Evolutionary conservation across 78 protist species (phyloP).

Genomic region (Dictyostelium citrinum): DNA sequence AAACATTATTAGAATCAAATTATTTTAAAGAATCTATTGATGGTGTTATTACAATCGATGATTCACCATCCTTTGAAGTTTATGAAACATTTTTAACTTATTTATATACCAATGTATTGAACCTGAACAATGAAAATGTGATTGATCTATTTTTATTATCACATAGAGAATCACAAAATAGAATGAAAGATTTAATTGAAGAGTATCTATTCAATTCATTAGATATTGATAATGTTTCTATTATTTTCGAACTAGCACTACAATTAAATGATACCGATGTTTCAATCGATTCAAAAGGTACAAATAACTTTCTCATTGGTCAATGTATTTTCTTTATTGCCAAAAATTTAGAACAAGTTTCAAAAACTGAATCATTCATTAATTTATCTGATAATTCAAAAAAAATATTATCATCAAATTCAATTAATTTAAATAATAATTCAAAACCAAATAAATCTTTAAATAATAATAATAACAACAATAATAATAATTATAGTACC

Average conservation of each 20-base stretch:
- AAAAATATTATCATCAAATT: background rate
- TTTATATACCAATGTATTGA: constrained; percentile 27
- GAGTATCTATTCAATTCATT: constrained; percentile 17
- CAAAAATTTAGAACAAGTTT: constrained; percentile 25
- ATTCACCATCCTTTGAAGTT: background rate
- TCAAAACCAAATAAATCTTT: background rate
- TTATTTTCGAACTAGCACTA: background rate
- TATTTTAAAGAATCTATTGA: constrained; percentile 34
- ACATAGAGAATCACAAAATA: background rate
- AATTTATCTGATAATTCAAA: constrained; percentile 3
- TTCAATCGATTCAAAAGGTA: background rate
- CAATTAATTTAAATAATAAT: background rate
- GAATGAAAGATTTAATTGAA: constrained; percentile 54
- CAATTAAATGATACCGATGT: background rate
- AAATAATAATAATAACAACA: background rate
- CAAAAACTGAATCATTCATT: constrained; percentile 13
- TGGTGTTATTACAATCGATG: background rate
- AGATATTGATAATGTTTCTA: constrained; percentile 43
- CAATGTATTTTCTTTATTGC: constrained; percentile 44
- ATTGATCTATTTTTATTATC: constrained; percentile 30
- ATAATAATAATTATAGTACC: no score
- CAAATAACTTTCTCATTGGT: background rate
- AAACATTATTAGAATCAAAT: constrained; percentile 27
- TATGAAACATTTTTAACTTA: constrained; percentile 7
- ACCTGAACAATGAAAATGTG: constrained; percentile 33